Evolutionary conservation across 176 grass and related monocot genomes (phyloP), one percentile per base, ranked within the genome.

Genomic region (Oryza meyeriana): DNA sequence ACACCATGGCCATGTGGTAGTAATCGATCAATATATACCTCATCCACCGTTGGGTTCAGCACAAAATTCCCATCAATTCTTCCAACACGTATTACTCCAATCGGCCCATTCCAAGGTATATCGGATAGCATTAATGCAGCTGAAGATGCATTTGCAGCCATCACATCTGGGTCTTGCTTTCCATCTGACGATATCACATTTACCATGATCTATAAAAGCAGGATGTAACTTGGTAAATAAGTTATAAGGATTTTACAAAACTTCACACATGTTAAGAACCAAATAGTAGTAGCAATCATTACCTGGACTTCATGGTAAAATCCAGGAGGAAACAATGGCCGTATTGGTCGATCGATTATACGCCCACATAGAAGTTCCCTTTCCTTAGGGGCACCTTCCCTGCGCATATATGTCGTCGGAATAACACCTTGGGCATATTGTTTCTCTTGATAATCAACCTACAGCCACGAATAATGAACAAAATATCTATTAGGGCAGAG

Each of bases 361-460:
- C 93, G 93, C 16, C 93, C 96, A 74, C 93, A 99, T 41, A 99
- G 74, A 87, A 99, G 93, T 69, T 99, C 96, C 39, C 96, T 90
- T 84, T 95, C 93, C 84, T 95, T 99, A 50, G 93, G 96, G 48
- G 96, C 96, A 85, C 96, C 96, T 87, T 99, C 96, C 89, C 93
- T 91, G 72, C 96, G 89, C 91, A 95, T 99, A 76, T 93, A 99
- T 72, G 96, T 99, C 64, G 96, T 91, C 26, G 96, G 96, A 81
- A 95, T 99, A 55, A 99, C 73, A 75, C 96, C 96, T 90, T 95
- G 96, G 59, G 96, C 89, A 48, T 86, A 99, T 78, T 95, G 93
- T 71, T 99, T 99, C 83, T 99, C 96, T 93, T 95, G 93, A 85
- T 99, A 99, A 63, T 99, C 92, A 78, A 99, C 96, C 93, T 99